Evolutionary conservation across 2,329 filamentous ascomycete genomes (phyloP), one percentile per base, ranked within the genome.

Genomic region (Trichoderma simmonsii): DNA sequence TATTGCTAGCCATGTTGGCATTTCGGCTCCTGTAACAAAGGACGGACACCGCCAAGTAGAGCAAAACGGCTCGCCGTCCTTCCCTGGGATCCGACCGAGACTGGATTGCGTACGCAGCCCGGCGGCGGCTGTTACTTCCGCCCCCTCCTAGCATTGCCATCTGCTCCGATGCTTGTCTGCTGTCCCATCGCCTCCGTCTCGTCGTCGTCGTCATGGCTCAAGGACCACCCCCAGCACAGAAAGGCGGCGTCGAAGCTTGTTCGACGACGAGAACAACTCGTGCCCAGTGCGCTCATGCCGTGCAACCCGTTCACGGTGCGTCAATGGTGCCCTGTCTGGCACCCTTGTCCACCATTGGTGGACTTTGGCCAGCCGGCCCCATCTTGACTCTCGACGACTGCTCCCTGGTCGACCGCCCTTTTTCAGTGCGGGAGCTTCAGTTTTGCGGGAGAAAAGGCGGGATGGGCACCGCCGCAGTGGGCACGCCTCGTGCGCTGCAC

Each of bases 371-470:
- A 43, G 64, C 64, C 63, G 56, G 39, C 15, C 43, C 63, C 60
- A 39, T 62, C 24, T 15, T 26, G 36, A 12, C 59, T 63, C 11
- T 62, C 32, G 43, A 21, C 39, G 65, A 56, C 21, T 26, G 18
- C 59, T 51, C 71, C 71, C 71, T 62, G 62, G 72, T 62, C 71
- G 73, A 72, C 74, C 74, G 74, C 74, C 74, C 72, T 73, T 75
- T 75, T 70, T 62, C 43, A 59, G 64, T 75, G 73, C 64, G 65
- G 60, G 34, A 71, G 65, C 68, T 66, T 62, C 70, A 51, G 26
- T 71, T 73, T 75, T 71, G 74, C 74, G 68, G 74, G 71, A 71
- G 74, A 75, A 75, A 75, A 72, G 74, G 74, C 74, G 74, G 74
- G 65, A 71, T 70, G 68, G 71, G 57, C 71, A 63, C 65, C 66